Evolutionary conservation across 2,329 filamentous ascomycete species (phyloP), one percentile per base, ranked within the genome.

Genomic region (Scedosporium boydii): DNA sequence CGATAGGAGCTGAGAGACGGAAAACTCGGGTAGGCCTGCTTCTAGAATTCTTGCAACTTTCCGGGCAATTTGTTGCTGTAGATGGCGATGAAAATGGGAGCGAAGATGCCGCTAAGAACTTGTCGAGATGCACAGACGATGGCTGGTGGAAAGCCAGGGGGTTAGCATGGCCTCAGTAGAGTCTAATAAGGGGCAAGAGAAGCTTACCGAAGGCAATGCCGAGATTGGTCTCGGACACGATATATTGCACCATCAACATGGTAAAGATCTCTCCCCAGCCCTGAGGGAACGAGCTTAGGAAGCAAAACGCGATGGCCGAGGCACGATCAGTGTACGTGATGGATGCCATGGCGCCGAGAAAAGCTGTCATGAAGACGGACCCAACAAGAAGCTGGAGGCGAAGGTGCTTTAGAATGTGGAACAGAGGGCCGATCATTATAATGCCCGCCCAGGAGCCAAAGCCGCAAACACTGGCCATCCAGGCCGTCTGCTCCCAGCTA

Each of bases 401-500:
- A 21, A 60, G 63, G 60, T 64, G 63, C 57, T 63, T 63, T 65
- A 72, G 56, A 62, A 70, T 63, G 66, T 65, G 51, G 67, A 69
- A 68, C 4, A 70, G 55, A 27, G 68, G 62, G 44, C 69, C 69
- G 42, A 69, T 64, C 44, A 70, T 62, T 34, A 67, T 60, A 58
- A 74, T 72, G 44, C 70, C 72, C 18, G 69, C 67, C 57, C 70
- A 67, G 41, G 70, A 65, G 41, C 69, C 70, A 38, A 71, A 71
- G 10, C 67, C 69, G 10, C 71, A 66, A 14, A 70, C 69, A 9
- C 66, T 68, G 3, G 71, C 70, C 26, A 68, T 64, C 68, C 69
- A 72, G 7, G 70, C 71, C 18, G 68, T 67, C 34, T 68, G 64
- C 64, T 65, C 67, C 69, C 69, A 69, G 57, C 29, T 14, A 42